Evolutionary conservation across 2,329 filamentous ascomycete genomes (phyloP).

Genomic region (Lithohypha guttulata): DNA sequence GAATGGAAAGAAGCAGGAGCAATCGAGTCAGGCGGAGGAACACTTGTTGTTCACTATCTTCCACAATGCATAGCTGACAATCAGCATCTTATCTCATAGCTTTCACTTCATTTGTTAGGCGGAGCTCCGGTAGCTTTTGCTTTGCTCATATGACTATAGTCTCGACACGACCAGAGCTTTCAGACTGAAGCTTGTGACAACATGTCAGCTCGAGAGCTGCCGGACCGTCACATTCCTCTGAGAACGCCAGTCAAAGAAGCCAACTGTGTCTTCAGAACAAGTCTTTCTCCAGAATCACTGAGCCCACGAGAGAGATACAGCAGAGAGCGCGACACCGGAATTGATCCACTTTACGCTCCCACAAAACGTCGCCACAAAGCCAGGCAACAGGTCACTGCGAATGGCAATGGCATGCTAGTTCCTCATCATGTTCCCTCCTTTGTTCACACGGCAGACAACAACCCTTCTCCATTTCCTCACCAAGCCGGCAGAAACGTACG

Average conservation of each 20-base stretch:
- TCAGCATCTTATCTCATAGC: too few relatives aligned
- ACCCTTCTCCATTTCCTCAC: constrained; percentile 26
- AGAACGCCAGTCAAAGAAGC: neutral
- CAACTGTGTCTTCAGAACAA: neutral
- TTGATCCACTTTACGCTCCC: constrained; percentile 45
- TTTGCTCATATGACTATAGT: too few relatives aligned
- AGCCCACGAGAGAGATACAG: constrained; percentile 35
- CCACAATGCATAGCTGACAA: too few relatives aligned
- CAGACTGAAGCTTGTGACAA: neutral
- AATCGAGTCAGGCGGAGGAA: too few relatives aligned
- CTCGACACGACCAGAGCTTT: too few relatives aligned
- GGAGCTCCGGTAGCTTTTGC: too few relatives aligned
- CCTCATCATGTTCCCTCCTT: constrained; percentile 20
- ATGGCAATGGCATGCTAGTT: constrained; percentile 12
- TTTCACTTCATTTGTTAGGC: too few relatives aligned
- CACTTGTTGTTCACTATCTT: too few relatives aligned
- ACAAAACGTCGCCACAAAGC: constrained; percentile 21
- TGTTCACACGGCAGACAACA: constrained; percentile 39
- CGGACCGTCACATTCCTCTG: constrained; percentile 6
- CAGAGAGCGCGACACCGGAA: constrained; percentile 32
- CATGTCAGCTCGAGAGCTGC: neutral
- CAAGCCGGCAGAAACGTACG: constrained; percentile 19
- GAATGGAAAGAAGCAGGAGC: too few relatives aligned
- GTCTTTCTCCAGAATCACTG: constrained; percentile 9
- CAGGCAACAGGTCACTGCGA: constrained; percentile 13